Evolutionary conservation across 495 filamentous ascomycete genomes (phyloP).

Genomic region (Aspergillus baeticus): DNA sequence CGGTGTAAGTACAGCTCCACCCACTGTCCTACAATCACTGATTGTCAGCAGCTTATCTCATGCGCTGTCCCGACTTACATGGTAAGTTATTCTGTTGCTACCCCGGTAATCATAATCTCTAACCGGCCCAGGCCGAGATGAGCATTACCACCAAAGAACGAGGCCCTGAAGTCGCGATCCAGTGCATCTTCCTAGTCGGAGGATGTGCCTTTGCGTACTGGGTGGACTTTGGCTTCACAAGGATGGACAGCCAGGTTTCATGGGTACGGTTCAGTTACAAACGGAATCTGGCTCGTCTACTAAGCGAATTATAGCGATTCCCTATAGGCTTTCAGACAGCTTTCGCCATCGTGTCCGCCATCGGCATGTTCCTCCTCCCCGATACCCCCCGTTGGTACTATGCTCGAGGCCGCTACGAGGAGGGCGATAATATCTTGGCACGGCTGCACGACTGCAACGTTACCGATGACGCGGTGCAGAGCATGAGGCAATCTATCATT

Average conservation of each 20-base stretch:
- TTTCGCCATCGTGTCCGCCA: constrained; percentile 29
- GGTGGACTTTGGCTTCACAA: constrained; percentile 28
- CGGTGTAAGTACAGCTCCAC: neutral
- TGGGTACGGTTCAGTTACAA: constrained; percentile 8
- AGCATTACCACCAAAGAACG: constrained; percentile 5
- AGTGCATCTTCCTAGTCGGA: constrained; percentile 8
- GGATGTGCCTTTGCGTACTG: constrained; percentile 10
- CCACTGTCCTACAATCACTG: neutral
- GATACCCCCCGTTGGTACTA: constrained; percentile 45
- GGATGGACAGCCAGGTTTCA: constrained; percentile 24
- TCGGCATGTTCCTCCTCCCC: constrained; percentile 29
- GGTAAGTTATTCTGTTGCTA: too few relatives aligned
- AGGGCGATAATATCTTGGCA: constrained; percentile 32
- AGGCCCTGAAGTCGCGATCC: constrained; percentile 1
- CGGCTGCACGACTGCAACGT: constrained; percentile 21
- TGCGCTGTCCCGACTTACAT: constrained; percentile 19
- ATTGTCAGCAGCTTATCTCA: constrained; percentile 4
- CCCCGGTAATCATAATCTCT: too few relatives aligned
- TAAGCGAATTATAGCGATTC: constrained; percentile 17
- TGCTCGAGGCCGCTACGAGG: constrained; percentile 25
- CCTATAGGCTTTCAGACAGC: constrained; percentile 37
- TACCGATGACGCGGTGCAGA: constrained; percentile 12
- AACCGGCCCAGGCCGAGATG: neutral
- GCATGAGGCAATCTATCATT: neutral
- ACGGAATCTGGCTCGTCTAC: neutral